Conservation (phyloP, 176 grass and related monocot genomes). For the Dendrocalamus sinicus region DNA sequence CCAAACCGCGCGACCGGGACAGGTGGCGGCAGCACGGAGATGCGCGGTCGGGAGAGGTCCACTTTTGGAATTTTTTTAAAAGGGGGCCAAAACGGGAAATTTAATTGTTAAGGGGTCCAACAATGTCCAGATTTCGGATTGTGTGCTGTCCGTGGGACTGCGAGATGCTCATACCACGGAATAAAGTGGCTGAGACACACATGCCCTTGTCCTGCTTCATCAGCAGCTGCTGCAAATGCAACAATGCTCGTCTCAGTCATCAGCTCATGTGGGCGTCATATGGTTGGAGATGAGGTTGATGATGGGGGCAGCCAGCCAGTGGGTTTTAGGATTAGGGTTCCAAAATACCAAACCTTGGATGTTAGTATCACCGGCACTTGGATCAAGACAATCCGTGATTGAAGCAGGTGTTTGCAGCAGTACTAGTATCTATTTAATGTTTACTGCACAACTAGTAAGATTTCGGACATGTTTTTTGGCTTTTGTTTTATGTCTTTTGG, state of each 20-base stretch:
- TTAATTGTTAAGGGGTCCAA: too few relatives aligned
- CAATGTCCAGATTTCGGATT: too few relatives aligned
- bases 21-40: too few relatives aligned
- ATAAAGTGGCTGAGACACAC: neutral
- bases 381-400: neutral
- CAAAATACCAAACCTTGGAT: conserved; percentile 14
- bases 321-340: neutral
- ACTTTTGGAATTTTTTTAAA: too few relatives aligned
- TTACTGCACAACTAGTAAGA: too few relatives aligned
- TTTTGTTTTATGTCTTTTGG: too few relatives aligned
- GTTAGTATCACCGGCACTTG: neutral
- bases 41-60: too few relatives aligned
- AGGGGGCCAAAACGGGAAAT: too few relatives aligned
- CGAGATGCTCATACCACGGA: neutral
- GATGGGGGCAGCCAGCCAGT: neutral
- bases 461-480: too few relatives aligned
- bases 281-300: conserved; percentile 6
- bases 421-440: too few relatives aligned
- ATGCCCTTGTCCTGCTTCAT: neutral
- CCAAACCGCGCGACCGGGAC: too few relatives aligned
- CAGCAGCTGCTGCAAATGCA: neutral
- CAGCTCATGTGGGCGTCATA: neutral
- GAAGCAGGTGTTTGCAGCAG: too few relatives aligned
- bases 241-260: neutral
- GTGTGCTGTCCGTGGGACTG: neutral